Conservation (phyloP, 805 yeast genomes). For the Myxozyma melibiosi region DNA sequence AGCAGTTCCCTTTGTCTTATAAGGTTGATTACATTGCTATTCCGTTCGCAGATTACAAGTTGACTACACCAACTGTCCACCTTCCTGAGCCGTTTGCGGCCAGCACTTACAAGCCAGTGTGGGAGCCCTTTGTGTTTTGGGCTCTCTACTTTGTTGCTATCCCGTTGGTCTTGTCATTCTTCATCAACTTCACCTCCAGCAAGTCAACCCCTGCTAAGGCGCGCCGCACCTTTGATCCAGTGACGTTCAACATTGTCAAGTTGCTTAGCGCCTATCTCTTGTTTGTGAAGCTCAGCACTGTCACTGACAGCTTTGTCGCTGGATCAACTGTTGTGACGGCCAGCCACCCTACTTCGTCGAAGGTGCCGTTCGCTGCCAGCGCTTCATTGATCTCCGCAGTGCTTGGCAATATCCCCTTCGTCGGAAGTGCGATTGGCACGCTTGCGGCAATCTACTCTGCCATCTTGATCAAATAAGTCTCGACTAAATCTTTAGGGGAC, state of each 20-base stretch:
- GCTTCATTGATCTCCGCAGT: constrained; percentile 33
- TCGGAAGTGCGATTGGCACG: constrained; percentile 19
- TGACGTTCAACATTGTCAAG: constrained; percentile 28
- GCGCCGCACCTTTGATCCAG: constrained; percentile 32
- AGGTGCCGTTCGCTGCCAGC: constrained; percentile 50
- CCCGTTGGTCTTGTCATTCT: constrained; percentile 40
- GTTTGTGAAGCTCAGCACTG: constrained; percentile 44
- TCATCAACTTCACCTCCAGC: constrained; percentile 42
- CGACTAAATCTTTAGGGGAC: too few species aligned
- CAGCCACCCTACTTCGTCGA: constrained; percentile 20
- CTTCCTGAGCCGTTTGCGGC: constrained; percentile 27
- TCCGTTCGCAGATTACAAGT: constrained; percentile 5
- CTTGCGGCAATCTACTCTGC: constrained; percentile 28
- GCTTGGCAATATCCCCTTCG: constrained; percentile 24
- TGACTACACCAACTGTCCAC: constrained; percentile 1
- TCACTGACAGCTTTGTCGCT: constrained; percentile 10
- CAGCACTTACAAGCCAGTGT: constrained; percentile 27
- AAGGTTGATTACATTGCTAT: background rate
- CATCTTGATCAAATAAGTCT: constrained; percentile 9
- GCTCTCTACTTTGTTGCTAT: constrained; percentile 31
- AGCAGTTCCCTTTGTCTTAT: constrained; percentile 5
- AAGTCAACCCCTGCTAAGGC: constrained; percentile 20
- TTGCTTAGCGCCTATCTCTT: constrained; percentile 45
- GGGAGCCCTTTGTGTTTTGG: constrained; percentile 40
- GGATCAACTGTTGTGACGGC: constrained; percentile 15